These are phyloP conservation scores for Aureobasidium sp. DNA, from an alignment of 2,329 filamentous ascomycete species.

Conservation along the genomic window DNA sequence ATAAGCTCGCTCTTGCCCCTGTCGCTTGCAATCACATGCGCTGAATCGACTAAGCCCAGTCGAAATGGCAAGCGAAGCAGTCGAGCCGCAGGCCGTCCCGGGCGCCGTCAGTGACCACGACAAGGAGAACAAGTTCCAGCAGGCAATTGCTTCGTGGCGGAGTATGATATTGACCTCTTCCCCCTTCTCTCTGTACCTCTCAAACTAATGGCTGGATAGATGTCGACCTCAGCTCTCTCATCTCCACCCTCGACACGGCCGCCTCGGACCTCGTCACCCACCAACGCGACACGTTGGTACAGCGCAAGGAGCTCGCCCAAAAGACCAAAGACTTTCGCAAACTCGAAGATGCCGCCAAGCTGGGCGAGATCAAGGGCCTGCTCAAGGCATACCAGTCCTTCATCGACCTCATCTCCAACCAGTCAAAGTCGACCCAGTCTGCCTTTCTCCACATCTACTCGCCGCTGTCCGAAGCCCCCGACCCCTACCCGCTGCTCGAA, in stretches of 20 bases:
- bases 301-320: slow-evolving; percentile 94
- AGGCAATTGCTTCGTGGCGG: slow-evolving; percentile 91
- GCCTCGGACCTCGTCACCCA: slow-evolving; percentile 92
- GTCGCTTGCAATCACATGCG: not conserved
- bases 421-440: slow-evolving; percentile 88
- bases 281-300: slow-evolving; percentile 89
- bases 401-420: slow-evolving; percentile 91
- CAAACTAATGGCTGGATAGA: slow-evolving; percentile 42
- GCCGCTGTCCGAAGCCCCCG: slow-evolving; percentile 85
- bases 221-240: slow-evolving; percentile 75
- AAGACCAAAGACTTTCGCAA: slow-evolving; percentile 98
- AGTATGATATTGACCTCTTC: too few relatives aligned
- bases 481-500: slow-evolving; percentile 92
- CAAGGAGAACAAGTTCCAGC: slow-evolving; percentile 85
- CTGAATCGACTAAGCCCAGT: too few relatives aligned
- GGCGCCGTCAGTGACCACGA: slow-evolving; percentile 2
- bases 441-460: slow-evolving; percentile 91
- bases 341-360: slow-evolving; percentile 77
- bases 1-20: not conserved
- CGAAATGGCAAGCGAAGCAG: slow-evolving; percentile 14
- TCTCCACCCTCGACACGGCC: slow-evolving; percentile 79
- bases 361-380: slow-evolving; percentile 79
- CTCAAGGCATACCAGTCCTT: slow-evolving; percentile 90
- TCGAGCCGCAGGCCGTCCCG: slow-evolving; percentile 6
- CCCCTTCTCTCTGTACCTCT: not conserved